Percentiles rank a stretch among this genome's conserved stretches.
phyloP scores from a whole-genome alignment of 441 rosid genomes.

The Bocquillonia castaneifolia region DNA sequence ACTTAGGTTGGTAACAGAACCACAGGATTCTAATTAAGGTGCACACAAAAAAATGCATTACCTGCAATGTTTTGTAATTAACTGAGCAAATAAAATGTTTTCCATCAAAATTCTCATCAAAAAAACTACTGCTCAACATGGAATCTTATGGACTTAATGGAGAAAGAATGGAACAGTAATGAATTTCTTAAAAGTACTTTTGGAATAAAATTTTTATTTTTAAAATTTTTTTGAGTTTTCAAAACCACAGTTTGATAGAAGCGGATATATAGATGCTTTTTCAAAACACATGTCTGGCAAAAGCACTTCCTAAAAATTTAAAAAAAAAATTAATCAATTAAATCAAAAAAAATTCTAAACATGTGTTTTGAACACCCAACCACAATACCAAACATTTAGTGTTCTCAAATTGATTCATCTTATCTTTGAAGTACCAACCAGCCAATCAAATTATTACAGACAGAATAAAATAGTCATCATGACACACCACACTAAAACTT shows the following conservation, averaged over 20 bases:
- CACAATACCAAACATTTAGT: too few species aligned
- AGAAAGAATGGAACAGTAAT: neutral
- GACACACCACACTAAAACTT: neutral
- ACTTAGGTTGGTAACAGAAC: neutral
- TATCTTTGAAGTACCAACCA: neutral
- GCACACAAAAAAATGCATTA: neutral
- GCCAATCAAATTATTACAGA: neutral
- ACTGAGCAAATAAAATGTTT: neutral
- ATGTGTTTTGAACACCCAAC: too few species aligned
- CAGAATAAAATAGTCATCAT: neutral
- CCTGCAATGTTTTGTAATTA: neutral
- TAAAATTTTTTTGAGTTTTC: too few species aligned
- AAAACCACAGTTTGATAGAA: too few species aligned
- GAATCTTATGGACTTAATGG: neutral
- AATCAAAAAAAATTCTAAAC: too few species aligned
- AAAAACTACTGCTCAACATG: neutral
- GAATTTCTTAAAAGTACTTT: too few species aligned
- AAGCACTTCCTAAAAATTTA: too few species aligned
- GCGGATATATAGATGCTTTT: too few species aligned
- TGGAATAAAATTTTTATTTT: too few species aligned
- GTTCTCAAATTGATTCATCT: neutral
- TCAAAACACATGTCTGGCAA: too few species aligned
- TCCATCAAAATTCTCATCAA: neutral
- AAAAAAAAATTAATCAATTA: too few species aligned
- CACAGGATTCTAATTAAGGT: neutral